Evolutionary conservation across 805 yeast genomes (phyloP), one percentile per base, ranked within the genome.

Genomic region (Metschnikowia chrysomelidarum): DNA sequence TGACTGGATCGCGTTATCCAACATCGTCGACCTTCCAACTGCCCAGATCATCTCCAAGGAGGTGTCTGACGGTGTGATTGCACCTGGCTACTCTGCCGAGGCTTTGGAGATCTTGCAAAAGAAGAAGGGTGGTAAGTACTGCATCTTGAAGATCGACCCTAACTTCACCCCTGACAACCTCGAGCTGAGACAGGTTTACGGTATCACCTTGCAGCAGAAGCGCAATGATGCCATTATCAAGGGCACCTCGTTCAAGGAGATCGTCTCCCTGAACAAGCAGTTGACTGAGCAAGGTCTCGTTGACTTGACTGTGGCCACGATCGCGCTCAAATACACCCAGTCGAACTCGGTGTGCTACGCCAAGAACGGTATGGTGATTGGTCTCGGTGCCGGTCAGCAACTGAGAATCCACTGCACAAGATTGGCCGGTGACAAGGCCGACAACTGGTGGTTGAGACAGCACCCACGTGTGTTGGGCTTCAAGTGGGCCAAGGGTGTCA

Each of bases 401-500:
- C 88, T 97, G 38, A 82, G 99, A 71, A 93, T 93, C 58, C 99
- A 93, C 73, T 93, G 99, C 73, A 93, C 98, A 32, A 83, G 99
- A 72, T 78, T 93, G 53, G 99, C 98, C 34, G 98, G 98, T 62
- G 98, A 93, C 59, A 93, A 93, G 75, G 96, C 98, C 49, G 97
- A 93, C 66, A 89, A 89, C 78, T 93, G 98, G 98, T 93, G 98
- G 98, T 77, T 93, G 59, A 84, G 99, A 75, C 98, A 93, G 67
- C 98, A 93, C 68, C 98, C 98, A 51, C 79, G 73, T 60, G 98
- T 93, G 7, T 70, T 93, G 41, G 93, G 70, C 16, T 84, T 93
- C 78, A 78, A 91, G 70, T 93, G 98, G 98, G 95, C 95, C 46
- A 87, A 87, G 72, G 98, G 98, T 58, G 84, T 84, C 51, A 93